Conservation (phyloP, 176 grass and related monocot species). For the Urochloa ruziziensis region DNA sequence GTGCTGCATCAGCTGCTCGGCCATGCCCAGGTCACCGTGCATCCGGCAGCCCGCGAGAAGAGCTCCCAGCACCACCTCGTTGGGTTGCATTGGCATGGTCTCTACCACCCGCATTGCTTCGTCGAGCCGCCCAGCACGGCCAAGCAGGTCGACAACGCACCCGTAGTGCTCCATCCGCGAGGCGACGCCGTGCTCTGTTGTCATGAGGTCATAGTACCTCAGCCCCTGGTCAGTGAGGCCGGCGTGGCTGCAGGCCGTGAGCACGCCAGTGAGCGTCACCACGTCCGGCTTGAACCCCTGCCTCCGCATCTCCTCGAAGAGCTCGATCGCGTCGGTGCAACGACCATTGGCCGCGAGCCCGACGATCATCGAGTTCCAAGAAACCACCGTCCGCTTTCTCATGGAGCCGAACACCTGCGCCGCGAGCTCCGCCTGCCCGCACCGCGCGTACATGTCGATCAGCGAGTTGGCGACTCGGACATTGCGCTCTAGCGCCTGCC, state of each 20-base stretch:
- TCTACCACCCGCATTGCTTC: conserved; percentile 46
- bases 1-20: conserved; percentile 56
- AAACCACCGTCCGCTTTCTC: conserved; percentile 51
- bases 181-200: conserved; percentile 20
- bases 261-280: conserved; percentile 63
- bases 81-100: conserved; percentile 56
- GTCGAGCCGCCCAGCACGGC: conserved; percentile 50
- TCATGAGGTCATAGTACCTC: conserved; percentile 53
- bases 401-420: conserved; percentile 51
- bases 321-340: conserved; percentile 39
- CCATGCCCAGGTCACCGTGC: conserved; percentile 46
- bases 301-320: conserved; percentile 60
- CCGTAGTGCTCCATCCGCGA: conserved; percentile 67
- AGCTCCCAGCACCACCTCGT: conserved; percentile 71
- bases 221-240: conserved; percentile 49
- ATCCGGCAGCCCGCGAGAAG: conserved; percentile 61
- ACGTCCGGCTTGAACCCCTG: conserved; percentile 50
- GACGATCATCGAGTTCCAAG: conserved; percentile 67
- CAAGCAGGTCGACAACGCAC: conserved; percentile 75
- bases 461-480: conserved; percentile 56
- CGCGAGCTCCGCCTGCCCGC: conserved; percentile 51
- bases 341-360: conserved; percentile 46
- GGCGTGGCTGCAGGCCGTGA: conserved; percentile 63
- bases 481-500: conserved; percentile 23
- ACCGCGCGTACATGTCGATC: conserved; percentile 73